These are phyloP conservation scores for Royoungia palumana DNA, from an alignment of 768 basidiomycete species.

Conservation along the genomic window DNA sequence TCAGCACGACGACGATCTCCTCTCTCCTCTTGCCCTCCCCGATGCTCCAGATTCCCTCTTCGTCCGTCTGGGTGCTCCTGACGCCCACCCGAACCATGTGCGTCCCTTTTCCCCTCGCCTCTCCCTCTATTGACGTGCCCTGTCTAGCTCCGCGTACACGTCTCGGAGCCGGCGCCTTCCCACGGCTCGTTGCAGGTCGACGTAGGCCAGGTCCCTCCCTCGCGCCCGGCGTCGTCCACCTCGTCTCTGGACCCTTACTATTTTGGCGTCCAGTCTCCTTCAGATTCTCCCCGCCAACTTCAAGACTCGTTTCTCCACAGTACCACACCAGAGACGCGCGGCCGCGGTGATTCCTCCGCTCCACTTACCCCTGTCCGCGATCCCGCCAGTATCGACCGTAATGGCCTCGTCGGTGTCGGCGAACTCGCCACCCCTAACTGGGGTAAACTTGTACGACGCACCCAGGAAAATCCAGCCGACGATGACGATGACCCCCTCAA, in stretches of 20 bases:
- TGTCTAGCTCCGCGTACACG: constrained; percentile 44
- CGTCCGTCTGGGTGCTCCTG: constrained; percentile 25
- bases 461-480: constrained; percentile 35
- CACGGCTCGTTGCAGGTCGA: constrained; percentile 35
- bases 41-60: constrained; percentile 40
- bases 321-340: constrained; percentile 60
- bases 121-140: constrained; percentile 5
- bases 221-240: constrained; percentile 70
- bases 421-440: constrained; percentile 97
- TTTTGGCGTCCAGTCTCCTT: constrained; percentile 68
- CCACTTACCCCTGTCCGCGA: constrained; percentile 75
- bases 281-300: constrained; percentile 55
- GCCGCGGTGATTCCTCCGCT: constrained; percentile 49
- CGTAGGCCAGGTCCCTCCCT: constrained; percentile 41
- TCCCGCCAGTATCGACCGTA: constrained; percentile 78
- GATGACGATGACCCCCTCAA: constrained; percentile 39
- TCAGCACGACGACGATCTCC: constrained; percentile 37
- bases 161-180: constrained; percentile 41
- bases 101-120: background rate
- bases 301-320: constrained; percentile 36
- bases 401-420: constrained; percentile 88
- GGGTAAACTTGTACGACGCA: constrained; percentile 52
- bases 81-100: constrained; percentile 11
- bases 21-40: constrained; percentile 44
- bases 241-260: constrained; percentile 89